Base-by-base conservation (phyloP, 2,329 filamentous ascomycete species). In the Decorospora gaudefroyi region DNA sequence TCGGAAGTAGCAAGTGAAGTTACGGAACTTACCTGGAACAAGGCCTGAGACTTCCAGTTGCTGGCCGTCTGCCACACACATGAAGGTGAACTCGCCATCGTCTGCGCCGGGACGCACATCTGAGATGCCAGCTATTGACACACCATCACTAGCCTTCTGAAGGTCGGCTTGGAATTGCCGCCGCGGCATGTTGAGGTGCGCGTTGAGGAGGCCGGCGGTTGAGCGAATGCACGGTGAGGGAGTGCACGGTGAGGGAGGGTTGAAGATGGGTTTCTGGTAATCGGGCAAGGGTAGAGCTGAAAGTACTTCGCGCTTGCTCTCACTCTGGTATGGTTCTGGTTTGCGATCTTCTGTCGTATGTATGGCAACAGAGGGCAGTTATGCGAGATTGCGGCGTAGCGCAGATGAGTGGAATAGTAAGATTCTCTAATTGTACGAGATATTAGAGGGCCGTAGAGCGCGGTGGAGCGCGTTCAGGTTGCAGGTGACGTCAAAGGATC, bases 21-120 rank as follows among this genome's bases (percentile, higher is more conserved):
- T 17, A 15, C 16, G 2, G 9, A 21, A 34, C 42, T 11, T 57
- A 64, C 64, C 64, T 35, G 65, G 62, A 11, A 71, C 42, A 29
- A 68, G 37, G 13, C 68, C 73, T n/a, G 73, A 74, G 33, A 76
- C 62, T 18, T 59, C 57, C 41, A 72, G 54, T 4, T 63, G 42
- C 13, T 56, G 56, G 23, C 61, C 65, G 22, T 64, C 55, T 4
- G 63, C 58, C 15, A 60, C 42, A 22, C 71, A 69, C 28, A 62
- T 74, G 64, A 92, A 86, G 10, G 77, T 78, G 43, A 95, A 76
- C 43, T 87, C 82, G 36, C 87, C 88, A 66, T 92, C 86, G 21
- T 87, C 85, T 4, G 84, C 82, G 11, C 86, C 86, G 23, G 74
- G 72, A 22, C 72, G 71, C 16, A 95, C 71, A 22, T 75, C 63